Conservation (phyloP, 148 eudicot species). For the Chenopodium suecicum region DNA sequence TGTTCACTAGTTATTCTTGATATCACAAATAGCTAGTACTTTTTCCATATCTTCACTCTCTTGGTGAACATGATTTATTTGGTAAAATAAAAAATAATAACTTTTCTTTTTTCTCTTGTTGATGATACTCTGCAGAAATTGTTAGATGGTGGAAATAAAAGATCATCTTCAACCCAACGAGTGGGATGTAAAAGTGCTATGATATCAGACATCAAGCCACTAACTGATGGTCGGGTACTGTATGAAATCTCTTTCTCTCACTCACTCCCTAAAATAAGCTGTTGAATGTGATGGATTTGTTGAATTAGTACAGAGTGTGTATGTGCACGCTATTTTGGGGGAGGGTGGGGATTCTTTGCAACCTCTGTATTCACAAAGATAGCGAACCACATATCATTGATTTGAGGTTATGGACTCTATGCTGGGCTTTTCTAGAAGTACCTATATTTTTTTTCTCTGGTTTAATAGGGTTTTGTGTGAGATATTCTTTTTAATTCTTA, state of each 20-base stretch:
- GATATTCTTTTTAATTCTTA: too few species aligned
- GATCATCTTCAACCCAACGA: conserved; percentile 53
- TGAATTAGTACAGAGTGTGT: too few species aligned
- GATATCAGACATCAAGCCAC: conserved; percentile 76
- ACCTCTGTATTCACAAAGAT: too few species aligned
- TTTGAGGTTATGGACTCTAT: too few species aligned
- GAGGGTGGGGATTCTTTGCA: too few species aligned
- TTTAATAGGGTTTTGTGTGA: too few species aligned
- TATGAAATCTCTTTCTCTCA: conserved; percentile 17
- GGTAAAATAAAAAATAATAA: neutral
- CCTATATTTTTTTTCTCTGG: too few species aligned
- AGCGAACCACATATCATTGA: too few species aligned
- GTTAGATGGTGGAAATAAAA: conserved; percentile 54
- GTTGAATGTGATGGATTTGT: too few species aligned
- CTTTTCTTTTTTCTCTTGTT: neutral
- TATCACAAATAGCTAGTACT: neutral
- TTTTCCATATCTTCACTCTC: neutral
- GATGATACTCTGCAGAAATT: conserved; percentile 62
- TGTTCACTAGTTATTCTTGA: neutral
- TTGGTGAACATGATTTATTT: neutral
- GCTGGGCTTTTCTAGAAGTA: too few species aligned
- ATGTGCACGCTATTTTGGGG: too few species aligned
- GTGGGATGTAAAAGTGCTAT: conserved; percentile 88
- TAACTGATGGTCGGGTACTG: conserved; percentile 91
- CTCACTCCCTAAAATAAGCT: neutral